These are phyloP conservation scores for Pyrrhoderma lamaoense DNA, from an alignment of 1,284 basidiomycete genomes.

Conservation along the genomic window DNA sequence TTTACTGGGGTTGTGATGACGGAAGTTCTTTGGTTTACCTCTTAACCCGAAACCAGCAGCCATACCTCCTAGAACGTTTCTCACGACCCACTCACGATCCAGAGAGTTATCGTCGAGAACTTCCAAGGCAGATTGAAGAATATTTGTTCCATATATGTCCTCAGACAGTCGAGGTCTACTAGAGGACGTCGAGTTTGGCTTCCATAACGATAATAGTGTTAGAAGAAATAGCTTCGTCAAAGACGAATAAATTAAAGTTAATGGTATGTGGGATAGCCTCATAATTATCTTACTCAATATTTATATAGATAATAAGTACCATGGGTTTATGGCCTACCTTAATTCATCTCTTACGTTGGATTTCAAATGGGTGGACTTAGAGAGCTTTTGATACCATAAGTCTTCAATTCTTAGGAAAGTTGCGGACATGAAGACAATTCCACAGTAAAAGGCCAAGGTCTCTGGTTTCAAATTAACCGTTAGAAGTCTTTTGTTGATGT, in stretches of 20 bases:
- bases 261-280: conserved; percentile 40
- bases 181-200: conserved; percentile 34
- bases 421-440: conserved; percentile 52
- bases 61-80: conserved; percentile 82
- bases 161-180: conserved; percentile 14
- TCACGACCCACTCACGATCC: conserved; percentile 79
- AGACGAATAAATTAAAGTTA: conserved; percentile 82
- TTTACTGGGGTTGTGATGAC: conserved; percentile 17
- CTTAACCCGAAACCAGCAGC: conserved; percentile 66
- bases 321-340: conserved; percentile 31
- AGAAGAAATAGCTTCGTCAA: conserved; percentile 82
- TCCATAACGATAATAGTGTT: conserved; percentile 80
- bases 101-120: conserved; percentile 59
- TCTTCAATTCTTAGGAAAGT: conserved; percentile 39
- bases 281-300: background rate
- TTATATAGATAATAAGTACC: background rate
- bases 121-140: conserved; percentile 33
- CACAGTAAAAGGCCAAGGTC: conserved; percentile 63
- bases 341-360: conserved; percentile 50
- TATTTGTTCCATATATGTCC: conserved; percentile 25
- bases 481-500: background rate
- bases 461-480: conserved; percentile 35
- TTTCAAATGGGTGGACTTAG: background rate
- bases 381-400: conserved; percentile 17
- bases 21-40: conserved; percentile 29